These are phyloP conservation scores for Ceratocystiopsis brevicomis DNA, from an alignment of 2,329 filamentous ascomycete genomes.

Conservation along the genomic window DNA sequence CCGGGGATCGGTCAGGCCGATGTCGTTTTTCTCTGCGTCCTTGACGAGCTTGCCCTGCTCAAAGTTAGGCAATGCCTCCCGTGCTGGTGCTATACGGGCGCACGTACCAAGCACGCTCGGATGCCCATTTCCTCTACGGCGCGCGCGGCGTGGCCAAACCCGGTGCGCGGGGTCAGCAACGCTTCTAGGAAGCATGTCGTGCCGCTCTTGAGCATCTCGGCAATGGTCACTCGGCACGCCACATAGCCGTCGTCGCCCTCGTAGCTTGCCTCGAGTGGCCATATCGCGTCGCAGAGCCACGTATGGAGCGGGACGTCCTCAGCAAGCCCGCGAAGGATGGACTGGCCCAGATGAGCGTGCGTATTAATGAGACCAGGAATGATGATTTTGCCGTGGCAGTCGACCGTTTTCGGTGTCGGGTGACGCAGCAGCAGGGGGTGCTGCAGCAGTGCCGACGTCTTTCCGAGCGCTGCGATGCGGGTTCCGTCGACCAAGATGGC, in stretches of 20 bases:
- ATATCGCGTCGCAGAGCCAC: slow-evolving; percentile 32
- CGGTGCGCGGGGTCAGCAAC: slow-evolving; percentile 21
- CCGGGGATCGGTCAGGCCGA: slow-evolving; percentile 17
- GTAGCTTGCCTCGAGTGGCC: slow-evolving; percentile 17
- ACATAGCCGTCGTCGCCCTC: slow-evolving; percentile 24
- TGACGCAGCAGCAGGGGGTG: slow-evolving; percentile 6
- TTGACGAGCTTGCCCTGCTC: slow-evolving; percentile 19
- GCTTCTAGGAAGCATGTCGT: slow-evolving; percentile 33
- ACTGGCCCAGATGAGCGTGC: slow-evolving; percentile 30
- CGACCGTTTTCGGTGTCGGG: slow-evolving; percentile 5
- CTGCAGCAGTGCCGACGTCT: background rate
- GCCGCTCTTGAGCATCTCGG: slow-evolving; percentile 29
- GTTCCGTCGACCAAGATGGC: slow-evolving; percentile 21
- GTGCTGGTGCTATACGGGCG: background rate
- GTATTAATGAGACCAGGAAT: slow-evolving; percentile 31
- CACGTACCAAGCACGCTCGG: slow-evolving; percentile 10
- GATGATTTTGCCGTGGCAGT: slow-evolving; percentile 22
- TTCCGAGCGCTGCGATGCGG: slow-evolving; percentile 15
- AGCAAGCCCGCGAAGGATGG: slow-evolving; percentile 26
- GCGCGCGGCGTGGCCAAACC: slow-evolving; percentile 11
- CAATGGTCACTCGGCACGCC: slow-evolving; percentile 27
- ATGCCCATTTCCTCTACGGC: slow-evolving; percentile 10
- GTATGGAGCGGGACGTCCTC: slow-evolving; percentile 30
- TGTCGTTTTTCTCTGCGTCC: slow-evolving; percentile 16
- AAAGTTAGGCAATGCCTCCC: background rate